Percentiles rank a stretch among this genome's conserved stretches.
Evolutionary conservation across 306 rosid species (phyloP).

Genomic region (Pueraria montana): DNA sequence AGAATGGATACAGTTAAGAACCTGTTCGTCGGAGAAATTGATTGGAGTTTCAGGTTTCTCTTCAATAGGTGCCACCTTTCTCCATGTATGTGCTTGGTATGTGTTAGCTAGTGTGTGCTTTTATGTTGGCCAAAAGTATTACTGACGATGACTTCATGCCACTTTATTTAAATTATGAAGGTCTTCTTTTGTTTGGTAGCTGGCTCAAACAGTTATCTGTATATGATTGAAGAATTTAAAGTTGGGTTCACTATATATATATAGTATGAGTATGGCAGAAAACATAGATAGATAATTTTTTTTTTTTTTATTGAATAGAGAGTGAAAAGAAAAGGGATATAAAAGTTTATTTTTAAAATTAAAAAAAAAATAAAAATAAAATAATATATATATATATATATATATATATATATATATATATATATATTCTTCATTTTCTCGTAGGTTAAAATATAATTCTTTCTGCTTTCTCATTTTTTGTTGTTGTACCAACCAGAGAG

Average conservation of each 20-base stretch:
- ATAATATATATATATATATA: too few relatives aligned
- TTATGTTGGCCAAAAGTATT: neutral
- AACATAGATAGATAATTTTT: neutral
- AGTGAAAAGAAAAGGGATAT: neutral
- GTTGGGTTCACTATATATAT: neutral
- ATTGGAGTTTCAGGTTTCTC: constrained; percentile 22
- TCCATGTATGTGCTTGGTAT: neutral
- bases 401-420: too few relatives aligned
- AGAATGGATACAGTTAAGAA: constrained; percentile 28
- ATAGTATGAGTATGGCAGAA: neutral
- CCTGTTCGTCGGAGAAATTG: constrained; percentile 33
- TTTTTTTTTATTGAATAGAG: neutral
- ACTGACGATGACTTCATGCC: constrained; percentile 1
- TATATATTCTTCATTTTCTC: neutral
- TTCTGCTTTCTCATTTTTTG: neutral
- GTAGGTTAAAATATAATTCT: neutral
- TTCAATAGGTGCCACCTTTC: neutral
- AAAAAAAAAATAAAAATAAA: too few relatives aligned
- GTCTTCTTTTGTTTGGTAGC: constrained; percentile 1
- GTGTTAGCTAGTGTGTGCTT: neutral
- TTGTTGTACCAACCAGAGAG: neutral
- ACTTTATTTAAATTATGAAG: constrained; percentile 26
- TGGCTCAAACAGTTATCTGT: neutral
- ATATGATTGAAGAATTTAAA: neutral
- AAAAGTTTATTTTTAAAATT: neutral